These are phyloP conservation scores for Debaryomyces prosopidis DNA, from an alignment of 805 yeast genomes.

Conservation along the genomic window DNA sequence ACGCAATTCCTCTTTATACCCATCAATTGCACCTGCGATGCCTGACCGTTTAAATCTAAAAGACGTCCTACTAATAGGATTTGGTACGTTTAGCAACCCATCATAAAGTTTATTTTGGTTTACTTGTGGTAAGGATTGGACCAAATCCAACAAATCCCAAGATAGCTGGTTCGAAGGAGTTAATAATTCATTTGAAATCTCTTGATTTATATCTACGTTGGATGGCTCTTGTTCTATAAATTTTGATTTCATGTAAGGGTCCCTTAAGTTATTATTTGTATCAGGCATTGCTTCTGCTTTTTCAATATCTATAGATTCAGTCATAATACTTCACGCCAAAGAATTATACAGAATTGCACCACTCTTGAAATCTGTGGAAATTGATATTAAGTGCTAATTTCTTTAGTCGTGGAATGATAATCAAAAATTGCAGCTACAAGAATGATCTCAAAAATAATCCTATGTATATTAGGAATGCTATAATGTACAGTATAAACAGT, in stretches of 20 bases:
- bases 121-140: constrained; percentile 57
- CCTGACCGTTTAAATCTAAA: constrained; percentile 74
- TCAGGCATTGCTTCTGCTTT: background rate
- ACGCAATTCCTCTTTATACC: constrained; percentile 56
- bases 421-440: background rate
- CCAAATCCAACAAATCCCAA: constrained; percentile 68
- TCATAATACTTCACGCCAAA: background rate
- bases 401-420: background rate
- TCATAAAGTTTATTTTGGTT: constrained; percentile 39
- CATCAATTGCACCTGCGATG: constrained; percentile 64
- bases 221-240: constrained; percentile 2
- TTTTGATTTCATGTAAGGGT: constrained; percentile 7
- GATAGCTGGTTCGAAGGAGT: constrained; percentile 64
- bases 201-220: background rate
- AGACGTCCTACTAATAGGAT: constrained; percentile 59
- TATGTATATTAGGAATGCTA: background rate
- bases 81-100: constrained; percentile 58
- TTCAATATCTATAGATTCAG: background rate
- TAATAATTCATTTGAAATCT: constrained; percentile 43
- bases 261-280: background rate
- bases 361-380: no score
- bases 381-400: no score
- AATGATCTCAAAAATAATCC: background rate
- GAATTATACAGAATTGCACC: no score
- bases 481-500: constrained; percentile 1